Evolutionary conservation across 2,329 filamentous ascomycete species (phyloP).

Genomic region (Fusarium ambrosium): DNA sequence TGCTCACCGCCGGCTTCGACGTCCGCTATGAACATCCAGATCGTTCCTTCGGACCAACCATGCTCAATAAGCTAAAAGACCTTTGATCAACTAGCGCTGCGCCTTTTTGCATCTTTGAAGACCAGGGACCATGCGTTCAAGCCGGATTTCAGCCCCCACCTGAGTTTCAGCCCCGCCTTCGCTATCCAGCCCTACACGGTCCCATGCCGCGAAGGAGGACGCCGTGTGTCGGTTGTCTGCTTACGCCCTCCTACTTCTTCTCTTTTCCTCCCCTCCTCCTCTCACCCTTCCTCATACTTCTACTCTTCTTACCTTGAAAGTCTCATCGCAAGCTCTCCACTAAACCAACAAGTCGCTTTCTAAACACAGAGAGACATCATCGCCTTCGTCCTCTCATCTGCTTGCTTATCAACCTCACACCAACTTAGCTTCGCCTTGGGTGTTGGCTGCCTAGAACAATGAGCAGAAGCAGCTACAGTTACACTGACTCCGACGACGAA

Average conservation of each 20-base stretch:
- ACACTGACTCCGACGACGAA: constrained; percentile 62
- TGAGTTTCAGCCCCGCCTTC: constrained; percentile 35
- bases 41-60: not conserved
- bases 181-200: constrained; percentile 43
- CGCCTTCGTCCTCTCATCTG: not conserved
- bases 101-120: constrained; percentile 1
- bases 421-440: not conserved
- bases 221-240: constrained; percentile 7
- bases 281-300: constrained; percentile 1
- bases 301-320: not conserved
- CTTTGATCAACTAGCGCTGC: constrained; percentile 6
- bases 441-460: constrained; percentile 38
- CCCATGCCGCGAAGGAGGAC: constrained; percentile 7
- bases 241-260: constrained; percentile 10
- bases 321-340: not conserved
- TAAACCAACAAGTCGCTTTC: not conserved
- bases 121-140: constrained; percentile 18
- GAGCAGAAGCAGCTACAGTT: constrained; percentile 57
- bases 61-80: not conserved
- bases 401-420: constrained; percentile 1
- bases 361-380: not conserved
- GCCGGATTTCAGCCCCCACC: constrained; percentile 30
- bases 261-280: constrained; percentile 9
- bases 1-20: constrained; percentile 19
- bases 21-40: not conserved